Evolutionary conservation across 768 basidiomycete genomes (phyloP), one percentile per base, ranked within the genome.

Genomic region (Tulasnella calospora): DNA sequence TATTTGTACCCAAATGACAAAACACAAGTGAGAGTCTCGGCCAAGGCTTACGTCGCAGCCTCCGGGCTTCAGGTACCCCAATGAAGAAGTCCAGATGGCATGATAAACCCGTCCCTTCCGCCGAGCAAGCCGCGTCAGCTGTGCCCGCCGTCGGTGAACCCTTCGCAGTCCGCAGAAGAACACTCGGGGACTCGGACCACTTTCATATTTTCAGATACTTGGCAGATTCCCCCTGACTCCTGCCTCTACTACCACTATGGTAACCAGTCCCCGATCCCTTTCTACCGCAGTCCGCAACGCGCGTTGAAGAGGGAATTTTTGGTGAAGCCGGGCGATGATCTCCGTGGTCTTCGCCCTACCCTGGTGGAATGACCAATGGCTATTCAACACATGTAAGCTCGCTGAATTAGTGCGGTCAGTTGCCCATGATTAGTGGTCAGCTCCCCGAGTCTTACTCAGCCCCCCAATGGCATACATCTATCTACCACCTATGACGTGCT

Each of bases 371-470:
- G 61, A 67, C 61, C 61, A 67, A 67, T 67, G 61, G 17, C 61
- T 67, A 67, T 67, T 6, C 33, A 67, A 67, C 61, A 67, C 61
- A 67, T 67, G 61, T 67, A 67, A 67, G 61, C 61, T 67, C 27
- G 30, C 30, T 10, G 15, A 30, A 27, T 67, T 35, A 27, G 61
- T 67, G 61, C 61, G 61, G 61, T 67, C 61, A 67, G 27, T 67
- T 67, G 61, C 61, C 61, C 61, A 35, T 13, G 61, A 67, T 67
- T 35, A 67, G 61, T 67, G 61, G 61, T 67, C 61, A 51, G 51
- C 51, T 51, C 51, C 51, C 51, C 51, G 51, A 51, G 61, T 30
- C 61, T 67, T 67, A 67, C 61, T 67, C 61, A 67, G 61, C 61
- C 27, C 61, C 27, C 61, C 30, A 30, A 30, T 12, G 30, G 61